Evolutionary conservation across 371 early-diverging fungal genomes (phyloP).

Genomic region (Smittium culicis): DNA sequence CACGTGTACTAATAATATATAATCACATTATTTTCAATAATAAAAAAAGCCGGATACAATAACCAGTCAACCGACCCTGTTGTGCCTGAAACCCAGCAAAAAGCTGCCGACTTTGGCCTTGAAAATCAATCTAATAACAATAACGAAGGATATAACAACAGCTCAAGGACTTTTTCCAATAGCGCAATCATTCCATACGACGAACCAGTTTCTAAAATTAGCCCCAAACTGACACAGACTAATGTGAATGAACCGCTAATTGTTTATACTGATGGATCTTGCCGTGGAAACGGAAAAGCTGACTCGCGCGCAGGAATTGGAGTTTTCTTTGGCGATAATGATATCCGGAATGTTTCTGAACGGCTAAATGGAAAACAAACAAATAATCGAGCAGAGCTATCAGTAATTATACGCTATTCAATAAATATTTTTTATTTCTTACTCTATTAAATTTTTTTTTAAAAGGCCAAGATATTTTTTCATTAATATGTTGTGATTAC

Average conservation of each 20-base stretch:
- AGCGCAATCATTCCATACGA: background rate
- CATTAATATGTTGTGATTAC: too few relatives aligned
- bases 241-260: background rate
- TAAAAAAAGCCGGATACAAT: background rate
- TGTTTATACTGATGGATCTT: constrained; percentile 64
- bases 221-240: background rate
- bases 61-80: background rate
- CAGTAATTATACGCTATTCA: constrained; percentile 30
- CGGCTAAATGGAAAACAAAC: constrained; percentile 47
- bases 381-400: constrained; percentile 73
- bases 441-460: too few relatives aligned
- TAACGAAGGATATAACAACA: background rate
- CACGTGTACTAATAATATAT: background rate
- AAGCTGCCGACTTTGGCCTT: background rate
- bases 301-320: constrained; percentile 60
- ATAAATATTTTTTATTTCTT: constrained; percentile 30
- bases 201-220: background rate
- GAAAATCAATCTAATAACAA: background rate
- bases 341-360: constrained; percentile 56
- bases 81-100: background rate
- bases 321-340: constrained; percentile 57
- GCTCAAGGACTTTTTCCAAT: background rate
- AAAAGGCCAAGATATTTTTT: too few relatives aligned
- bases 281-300: constrained; percentile 44
- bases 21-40: background rate